These are phyloP conservation scores for Penicillium sclerotiorum DNA, from an alignment of 2,329 filamentous ascomycete species.

Conservation along the genomic window DNA sequence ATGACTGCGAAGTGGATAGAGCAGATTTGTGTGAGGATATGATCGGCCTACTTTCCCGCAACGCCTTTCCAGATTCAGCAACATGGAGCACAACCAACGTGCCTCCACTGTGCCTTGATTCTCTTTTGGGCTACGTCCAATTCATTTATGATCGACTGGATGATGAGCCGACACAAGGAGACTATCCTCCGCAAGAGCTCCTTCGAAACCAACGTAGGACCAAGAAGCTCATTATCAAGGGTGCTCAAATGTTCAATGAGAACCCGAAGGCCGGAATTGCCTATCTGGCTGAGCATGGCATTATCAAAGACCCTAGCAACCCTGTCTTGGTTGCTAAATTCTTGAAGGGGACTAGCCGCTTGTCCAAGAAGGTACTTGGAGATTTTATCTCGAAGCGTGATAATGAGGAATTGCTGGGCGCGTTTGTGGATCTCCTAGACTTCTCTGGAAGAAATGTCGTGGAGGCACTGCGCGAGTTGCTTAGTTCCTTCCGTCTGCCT, in stretches of 20 bases:
- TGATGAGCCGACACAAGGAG: constrained; percentile 64
- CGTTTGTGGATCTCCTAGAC: constrained; percentile 85
- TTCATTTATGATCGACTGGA: constrained; percentile 86
- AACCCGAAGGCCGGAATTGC: constrained; percentile 86
- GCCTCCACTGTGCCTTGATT: constrained; percentile 89
- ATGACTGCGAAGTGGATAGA: constrained; percentile 91
- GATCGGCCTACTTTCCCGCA: constrained; percentile 87
- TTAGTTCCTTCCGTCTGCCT: constrained; percentile 89
- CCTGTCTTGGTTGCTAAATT: constrained; percentile 82
- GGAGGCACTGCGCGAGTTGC: constrained; percentile 81
- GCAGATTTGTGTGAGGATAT: constrained; percentile 94
- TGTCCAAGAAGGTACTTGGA: constrained; percentile 88
- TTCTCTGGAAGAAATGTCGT: constrained; percentile 86
- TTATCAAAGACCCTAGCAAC: constrained; percentile 76
- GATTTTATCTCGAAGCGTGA: constrained; percentile 91
- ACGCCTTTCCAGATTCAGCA: constrained; percentile 93
- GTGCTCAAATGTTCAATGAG: constrained; percentile 91
- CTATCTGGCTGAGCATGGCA: constrained; percentile 80
- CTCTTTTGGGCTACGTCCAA: constrained; percentile 85
- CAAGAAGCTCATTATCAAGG: constrained; percentile 88
- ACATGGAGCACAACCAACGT: constrained; percentile 99
- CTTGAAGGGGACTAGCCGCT: constrained; percentile 79
- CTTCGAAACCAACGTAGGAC: constrained; percentile 73
- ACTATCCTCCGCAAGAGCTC: constrained; percentile 65
- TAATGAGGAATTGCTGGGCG: constrained; percentile 81